Conservation (phyloP, 2,329 filamentous ascomycete genomes). For the Aspergillus ustus region DNA sequence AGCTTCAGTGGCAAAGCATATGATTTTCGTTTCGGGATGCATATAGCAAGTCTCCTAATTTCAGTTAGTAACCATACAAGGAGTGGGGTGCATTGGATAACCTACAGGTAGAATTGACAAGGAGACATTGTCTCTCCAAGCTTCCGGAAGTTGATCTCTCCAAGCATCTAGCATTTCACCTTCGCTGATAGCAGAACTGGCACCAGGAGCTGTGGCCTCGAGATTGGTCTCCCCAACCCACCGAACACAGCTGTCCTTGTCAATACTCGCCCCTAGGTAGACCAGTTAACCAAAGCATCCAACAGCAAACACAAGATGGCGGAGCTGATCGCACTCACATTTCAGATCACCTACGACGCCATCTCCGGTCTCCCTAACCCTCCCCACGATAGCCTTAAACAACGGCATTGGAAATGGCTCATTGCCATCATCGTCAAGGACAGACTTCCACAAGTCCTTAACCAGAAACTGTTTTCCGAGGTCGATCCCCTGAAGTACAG, state of each 20-base stretch:
- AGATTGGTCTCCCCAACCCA: constrained; percentile 49
- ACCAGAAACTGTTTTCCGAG: constrained; percentile 48
- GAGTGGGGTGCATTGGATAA: neutral
- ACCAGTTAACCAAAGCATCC: constrained; percentile 11
- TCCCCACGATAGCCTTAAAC: constrained; percentile 45
- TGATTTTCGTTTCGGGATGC: constrained; percentile 40
- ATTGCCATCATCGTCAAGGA: constrained; percentile 41
- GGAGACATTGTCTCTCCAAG: constrained; percentile 44
- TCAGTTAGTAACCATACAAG: neutral
- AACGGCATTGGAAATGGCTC: constrained; percentile 38
- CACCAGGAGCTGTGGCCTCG: constrained; percentile 41
- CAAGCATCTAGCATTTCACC: constrained; percentile 44
- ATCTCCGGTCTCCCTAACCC: constrained; percentile 36
- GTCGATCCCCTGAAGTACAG: constrained; percentile 46
- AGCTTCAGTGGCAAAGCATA: constrained; percentile 39
- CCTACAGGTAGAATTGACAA: constrained; percentile 40
- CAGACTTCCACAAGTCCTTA: constrained; percentile 45
- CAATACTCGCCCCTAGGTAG: constrained; percentile 44
- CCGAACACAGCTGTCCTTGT: constrained; percentile 37
- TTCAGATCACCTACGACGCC: constrained; percentile 31
- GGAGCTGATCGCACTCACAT: constrained; percentile 36
- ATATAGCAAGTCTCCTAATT: constrained; percentile 39
- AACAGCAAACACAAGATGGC: constrained; percentile 2
- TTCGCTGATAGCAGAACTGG: constrained; percentile 34
- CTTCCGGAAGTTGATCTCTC: constrained; percentile 50